Evolutionary conservation across 2,329 filamentous ascomycete genomes (phyloP).

Genomic region (Truncatella angustata): DNA sequence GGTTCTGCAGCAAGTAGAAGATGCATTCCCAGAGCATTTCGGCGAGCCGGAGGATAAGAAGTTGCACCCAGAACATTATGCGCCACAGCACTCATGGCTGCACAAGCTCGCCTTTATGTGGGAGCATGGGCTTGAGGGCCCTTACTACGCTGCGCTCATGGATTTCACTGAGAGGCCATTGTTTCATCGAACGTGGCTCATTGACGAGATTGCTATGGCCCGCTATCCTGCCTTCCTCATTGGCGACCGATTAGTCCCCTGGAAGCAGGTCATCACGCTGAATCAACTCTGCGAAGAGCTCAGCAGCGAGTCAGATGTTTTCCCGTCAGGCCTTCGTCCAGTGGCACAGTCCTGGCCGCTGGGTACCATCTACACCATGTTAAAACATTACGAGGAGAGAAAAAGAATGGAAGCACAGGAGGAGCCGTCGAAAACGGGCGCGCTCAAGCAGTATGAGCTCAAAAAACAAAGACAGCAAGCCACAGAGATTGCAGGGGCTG

Average conservation of each 20-base stretch:
- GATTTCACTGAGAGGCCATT: slow-evolving; percentile 31
- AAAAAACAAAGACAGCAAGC: slow-evolving; percentile 1
- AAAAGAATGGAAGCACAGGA: slow-evolving; percentile 8
- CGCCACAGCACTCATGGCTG: slow-evolving; percentile 2
- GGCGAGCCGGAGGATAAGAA: slow-evolving; percentile 4
- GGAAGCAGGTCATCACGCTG: slow-evolving; percentile 32
- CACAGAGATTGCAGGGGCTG: neutral
- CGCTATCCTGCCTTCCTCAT: slow-evolving; percentile 29
- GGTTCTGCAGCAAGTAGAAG: neutral
- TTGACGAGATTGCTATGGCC: slow-evolving; percentile 33
- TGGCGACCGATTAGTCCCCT: slow-evolving; percentile 34
- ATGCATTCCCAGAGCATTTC: slow-evolving; percentile 1
- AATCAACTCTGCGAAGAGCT: slow-evolving; percentile 35
- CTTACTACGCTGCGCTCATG: slow-evolving; percentile 19
- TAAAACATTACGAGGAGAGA: slow-evolving; percentile 13
- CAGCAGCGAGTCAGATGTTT: slow-evolving; percentile 29
- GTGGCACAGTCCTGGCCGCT: slow-evolving; percentile 21
- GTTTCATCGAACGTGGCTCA: slow-evolving; percentile 35
- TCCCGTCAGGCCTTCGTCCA: slow-evolving; percentile 20
- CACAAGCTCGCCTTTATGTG: slow-evolving; percentile 23
- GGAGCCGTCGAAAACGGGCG: neutral
- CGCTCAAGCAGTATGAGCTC: neutral
- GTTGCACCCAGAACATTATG: slow-evolving; percentile 4
- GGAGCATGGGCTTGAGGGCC: neutral
- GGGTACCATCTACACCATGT: slow-evolving; percentile 14